These are phyloP conservation scores for Symbiodinium pilosum DNA, from an alignment of 73 alveolate species.

Conservation along the genomic window DNA sequence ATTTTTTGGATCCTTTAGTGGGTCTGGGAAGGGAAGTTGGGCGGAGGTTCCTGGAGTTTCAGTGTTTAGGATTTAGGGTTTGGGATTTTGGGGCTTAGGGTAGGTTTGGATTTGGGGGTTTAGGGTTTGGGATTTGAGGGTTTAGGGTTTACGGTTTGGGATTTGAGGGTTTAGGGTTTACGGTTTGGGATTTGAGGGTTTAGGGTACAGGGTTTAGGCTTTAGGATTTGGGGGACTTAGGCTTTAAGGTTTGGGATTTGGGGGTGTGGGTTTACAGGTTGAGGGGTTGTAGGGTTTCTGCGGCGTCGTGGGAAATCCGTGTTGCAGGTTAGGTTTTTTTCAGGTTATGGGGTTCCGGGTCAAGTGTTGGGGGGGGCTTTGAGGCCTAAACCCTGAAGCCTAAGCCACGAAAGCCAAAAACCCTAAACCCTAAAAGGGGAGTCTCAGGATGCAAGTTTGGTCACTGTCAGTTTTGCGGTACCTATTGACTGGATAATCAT, in stretches of 20 bases:
- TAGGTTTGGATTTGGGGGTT: background rate
- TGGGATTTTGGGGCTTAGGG: background rate
- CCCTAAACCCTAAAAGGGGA: background rate
- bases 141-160: background rate
- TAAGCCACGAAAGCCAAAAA: background rate
- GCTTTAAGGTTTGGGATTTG: background rate
- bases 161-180: background rate
- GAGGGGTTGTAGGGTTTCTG: background rate
- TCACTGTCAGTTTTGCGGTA: no score
- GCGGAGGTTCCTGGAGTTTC: background rate
- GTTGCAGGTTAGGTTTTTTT: background rate
- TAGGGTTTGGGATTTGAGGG: background rate
- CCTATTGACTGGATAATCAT: no score
- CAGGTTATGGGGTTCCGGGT: background rate
- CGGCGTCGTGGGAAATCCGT: background rate
- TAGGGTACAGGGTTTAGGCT: background rate
- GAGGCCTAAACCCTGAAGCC: background rate
- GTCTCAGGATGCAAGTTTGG: no score
- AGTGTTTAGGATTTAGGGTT: background rate
- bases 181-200: background rate
- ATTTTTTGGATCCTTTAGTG: no score
- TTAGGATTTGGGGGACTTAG: background rate
- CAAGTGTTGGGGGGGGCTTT: no score
- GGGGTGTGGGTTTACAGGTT: background rate
- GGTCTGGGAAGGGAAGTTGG: no score